These are phyloP conservation scores for Globisporangium rhizosaccharum DNA, from an alignment of 352 stramenopile genomes.

Conservation along the genomic window DNA sequence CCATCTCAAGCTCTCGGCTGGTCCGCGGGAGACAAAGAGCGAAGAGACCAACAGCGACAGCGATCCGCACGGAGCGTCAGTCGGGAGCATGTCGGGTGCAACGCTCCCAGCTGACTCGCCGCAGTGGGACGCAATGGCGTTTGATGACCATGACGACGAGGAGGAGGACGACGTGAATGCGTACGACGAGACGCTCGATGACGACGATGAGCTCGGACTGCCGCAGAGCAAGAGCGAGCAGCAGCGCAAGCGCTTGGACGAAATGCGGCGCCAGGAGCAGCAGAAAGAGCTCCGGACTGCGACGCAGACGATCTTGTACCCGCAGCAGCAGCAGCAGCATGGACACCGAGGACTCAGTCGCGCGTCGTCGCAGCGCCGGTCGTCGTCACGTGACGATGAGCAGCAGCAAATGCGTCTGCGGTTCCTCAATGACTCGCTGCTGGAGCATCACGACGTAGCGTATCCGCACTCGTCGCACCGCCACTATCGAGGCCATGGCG, in stretches of 20 bases:
- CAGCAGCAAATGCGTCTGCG: constrained; percentile 2
- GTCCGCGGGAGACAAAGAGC: constrained; percentile 1
- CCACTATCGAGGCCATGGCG: not conserved
- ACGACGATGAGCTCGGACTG: constrained; percentile 28
- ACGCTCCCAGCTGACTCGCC: constrained; percentile 18
- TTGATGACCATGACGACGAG: constrained; percentile 3
- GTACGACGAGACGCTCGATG: constrained; percentile 11
- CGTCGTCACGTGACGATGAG: constrained; percentile 8
- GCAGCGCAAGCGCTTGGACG: constrained; percentile 17
- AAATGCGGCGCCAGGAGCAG: constrained; percentile 19
- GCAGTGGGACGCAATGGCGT: not conserved
- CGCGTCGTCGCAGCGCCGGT: constrained; percentile 1
- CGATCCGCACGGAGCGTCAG: not conserved
- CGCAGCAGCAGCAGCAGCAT: constrained; percentile 7
- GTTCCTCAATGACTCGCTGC: not conserved
- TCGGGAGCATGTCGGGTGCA: constrained; percentile 15
- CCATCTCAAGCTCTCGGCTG: constrained; percentile 23
- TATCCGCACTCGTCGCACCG: not conserved
- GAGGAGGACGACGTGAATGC: constrained; percentile 8
- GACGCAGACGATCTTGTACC: constrained; percentile 8
- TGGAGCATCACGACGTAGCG: constrained; percentile 3
- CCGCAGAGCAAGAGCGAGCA: constrained; percentile 28
- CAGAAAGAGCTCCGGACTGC: constrained; percentile 17
- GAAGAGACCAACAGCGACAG: not conserved
- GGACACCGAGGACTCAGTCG: not conserved